A percentile compares a stretch with the other conserved stretches of the same genome.
Conservation (phyloP, 1,284 basidiomycete species). For the Marasmius fiardii region DNA sequence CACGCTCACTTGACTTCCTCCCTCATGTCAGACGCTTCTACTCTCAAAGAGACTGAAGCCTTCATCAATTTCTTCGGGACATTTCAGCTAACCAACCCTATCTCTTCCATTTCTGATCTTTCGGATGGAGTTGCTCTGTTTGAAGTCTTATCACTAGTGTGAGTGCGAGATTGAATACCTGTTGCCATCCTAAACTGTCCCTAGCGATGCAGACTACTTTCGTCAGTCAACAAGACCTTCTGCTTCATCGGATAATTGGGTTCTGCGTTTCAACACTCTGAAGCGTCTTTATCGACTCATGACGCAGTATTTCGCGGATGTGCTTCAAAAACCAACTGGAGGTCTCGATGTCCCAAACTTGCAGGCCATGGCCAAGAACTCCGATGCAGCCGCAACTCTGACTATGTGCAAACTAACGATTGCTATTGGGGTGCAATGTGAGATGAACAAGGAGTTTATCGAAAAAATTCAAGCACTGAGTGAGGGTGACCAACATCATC, state of each 20-base stretch:
- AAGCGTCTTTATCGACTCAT: conserved; percentile 86
- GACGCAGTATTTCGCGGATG: conserved; percentile 83
- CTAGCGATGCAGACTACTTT: conserved; percentile 80
- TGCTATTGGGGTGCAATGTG: conserved; percentile 90
- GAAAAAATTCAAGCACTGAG: conserved; percentile 79
- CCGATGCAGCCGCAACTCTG: conserved; percentile 62
- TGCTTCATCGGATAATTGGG: conserved; percentile 79
- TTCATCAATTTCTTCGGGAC: conserved; percentile 76
- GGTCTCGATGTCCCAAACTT: conserved; percentile 78
- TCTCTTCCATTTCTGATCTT: conserved; percentile 62
- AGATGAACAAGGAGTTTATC: conserved; percentile 80
- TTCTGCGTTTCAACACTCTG: conserved; percentile 78
- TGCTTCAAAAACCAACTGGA: conserved; percentile 70
- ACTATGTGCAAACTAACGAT: conserved; percentile 84
- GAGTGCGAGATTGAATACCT: conserved; percentile 25
- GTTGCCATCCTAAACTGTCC: background rate
- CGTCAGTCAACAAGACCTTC: conserved; percentile 53
- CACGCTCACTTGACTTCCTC: background rate
- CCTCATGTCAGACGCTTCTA: conserved; percentile 36
- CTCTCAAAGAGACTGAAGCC: conserved; percentile 64
- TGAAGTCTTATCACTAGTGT: conserved; percentile 72
- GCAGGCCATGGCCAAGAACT: conserved; percentile 78
- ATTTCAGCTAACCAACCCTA: conserved; percentile 63
- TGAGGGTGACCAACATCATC: conserved; percentile 75
- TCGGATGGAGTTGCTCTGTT: conserved; percentile 73